Evolutionary conservation across 768 basidiomycete genomes (phyloP).

Genomic region (Imleria badia): DNA sequence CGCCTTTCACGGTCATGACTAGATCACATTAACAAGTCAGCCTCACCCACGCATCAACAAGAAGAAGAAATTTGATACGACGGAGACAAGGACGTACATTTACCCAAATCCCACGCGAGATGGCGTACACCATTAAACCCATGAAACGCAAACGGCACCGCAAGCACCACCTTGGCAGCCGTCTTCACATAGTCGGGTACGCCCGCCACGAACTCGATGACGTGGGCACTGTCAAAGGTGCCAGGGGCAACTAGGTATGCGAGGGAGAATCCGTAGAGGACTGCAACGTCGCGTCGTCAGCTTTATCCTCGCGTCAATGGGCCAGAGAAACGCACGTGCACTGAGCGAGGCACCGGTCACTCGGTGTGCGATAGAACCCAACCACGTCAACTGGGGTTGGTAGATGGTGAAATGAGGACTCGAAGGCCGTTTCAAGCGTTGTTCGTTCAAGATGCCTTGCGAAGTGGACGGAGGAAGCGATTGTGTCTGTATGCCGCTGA

Average conservation of each 20-base stretch:
- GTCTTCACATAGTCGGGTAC: constrained; percentile 80
- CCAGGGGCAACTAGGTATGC: constrained; percentile 82
- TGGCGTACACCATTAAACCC: constrained; percentile 88
- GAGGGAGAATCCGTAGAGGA: constrained; percentile 85
- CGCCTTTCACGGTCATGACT: constrained; percentile 83
- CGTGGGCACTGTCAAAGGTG: constrained; percentile 74
- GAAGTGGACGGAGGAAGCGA: constrained; percentile 60
- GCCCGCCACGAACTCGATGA: constrained; percentile 68
- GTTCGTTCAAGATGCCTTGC: constrained; percentile 74
- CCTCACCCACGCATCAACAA: not conserved
- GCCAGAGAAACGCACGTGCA: constrained; percentile 33
- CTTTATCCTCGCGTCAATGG: not conserved
- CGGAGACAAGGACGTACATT: constrained; percentile 48
- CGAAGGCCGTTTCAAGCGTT: constrained; percentile 85
- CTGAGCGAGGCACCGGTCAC: constrained; percentile 80
- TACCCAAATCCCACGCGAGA: constrained; percentile 84
- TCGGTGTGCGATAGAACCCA: constrained; percentile 84
- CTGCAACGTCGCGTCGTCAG: constrained; percentile 36
- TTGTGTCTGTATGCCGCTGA: constrained; percentile 60
- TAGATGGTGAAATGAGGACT: constrained; percentile 98
- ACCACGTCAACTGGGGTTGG: constrained; percentile 91
- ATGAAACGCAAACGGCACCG: constrained; percentile 90
- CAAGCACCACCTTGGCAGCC: constrained; percentile 73
- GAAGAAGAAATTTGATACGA: too few species aligned
- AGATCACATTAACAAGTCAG: not conserved